A percentile compares a stretch with the other conserved stretches of the same genome.
phyloP scores from a whole-genome alignment of 1,284 basidiomycete species.

The Pholiota adiposa region DNA sequence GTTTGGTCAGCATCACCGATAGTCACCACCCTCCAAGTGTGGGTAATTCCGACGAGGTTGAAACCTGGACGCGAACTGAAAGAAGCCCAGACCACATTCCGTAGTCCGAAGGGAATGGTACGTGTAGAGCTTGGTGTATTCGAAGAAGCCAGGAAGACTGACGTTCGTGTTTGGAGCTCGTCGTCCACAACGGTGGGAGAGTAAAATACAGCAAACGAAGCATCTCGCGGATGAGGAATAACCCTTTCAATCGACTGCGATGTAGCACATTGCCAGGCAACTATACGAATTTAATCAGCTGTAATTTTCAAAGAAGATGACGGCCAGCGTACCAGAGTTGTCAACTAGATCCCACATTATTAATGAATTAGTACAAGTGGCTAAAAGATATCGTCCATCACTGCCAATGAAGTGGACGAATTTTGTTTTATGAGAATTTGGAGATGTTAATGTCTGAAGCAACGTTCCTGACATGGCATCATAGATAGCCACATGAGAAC shows the following conservation, averaged over 20 bases:
- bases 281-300: slow-evolving; percentile 16
- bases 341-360: slow-evolving; percentile 84
- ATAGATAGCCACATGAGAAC: slow-evolving; percentile 77
- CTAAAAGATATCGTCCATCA: slow-evolving; percentile 65
- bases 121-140: slow-evolving; percentile 45
- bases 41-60: slow-evolving; percentile 68
- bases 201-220: slow-evolving; percentile 63
- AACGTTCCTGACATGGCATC: slow-evolving; percentile 74
- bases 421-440: slow-evolving; percentile 50
- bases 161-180: slow-evolving; percentile 43
- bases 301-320: slow-evolving; percentile 11
- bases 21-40: slow-evolving; percentile 63
- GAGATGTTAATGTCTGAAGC: slow-evolving; percentile 64
- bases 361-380: slow-evolving; percentile 56
- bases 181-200: slow-evolving; percentile 32
- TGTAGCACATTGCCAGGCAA: slow-evolving; percentile 55
- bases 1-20: slow-evolving; percentile 60
- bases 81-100: slow-evolving; percentile 53
- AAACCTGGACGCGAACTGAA: slow-evolving; percentile 41
- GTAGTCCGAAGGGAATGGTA: slow-evolving; percentile 63
- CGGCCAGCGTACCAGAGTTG: slow-evolving; percentile 59
- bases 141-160: slow-evolving; percentile 54
- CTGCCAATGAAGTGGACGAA: slow-evolving; percentile 69
- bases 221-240: slow-evolving; percentile 57
- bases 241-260: slow-evolving; percentile 44